Evolutionary conservation across 2,329 filamentous ascomycete species (phyloP).

Genomic region (Gliomastix tumulicola): DNA sequence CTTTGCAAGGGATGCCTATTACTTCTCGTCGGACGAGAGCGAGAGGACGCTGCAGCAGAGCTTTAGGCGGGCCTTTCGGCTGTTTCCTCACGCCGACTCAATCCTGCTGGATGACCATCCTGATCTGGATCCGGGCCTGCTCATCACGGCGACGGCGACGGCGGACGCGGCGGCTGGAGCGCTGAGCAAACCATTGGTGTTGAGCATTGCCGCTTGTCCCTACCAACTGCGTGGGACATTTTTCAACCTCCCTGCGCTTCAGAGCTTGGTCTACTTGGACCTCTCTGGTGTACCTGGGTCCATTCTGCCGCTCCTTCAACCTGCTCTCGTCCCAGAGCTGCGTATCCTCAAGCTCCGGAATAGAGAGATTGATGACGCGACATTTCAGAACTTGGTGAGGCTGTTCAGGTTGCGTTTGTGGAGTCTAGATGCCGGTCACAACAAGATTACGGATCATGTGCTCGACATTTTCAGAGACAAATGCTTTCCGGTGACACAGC

Average conservation of each 20-base stretch:
- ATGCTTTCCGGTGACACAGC: slow-evolving; percentile 21
- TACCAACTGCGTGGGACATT: slow-evolving; percentile 30
- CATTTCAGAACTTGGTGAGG: slow-evolving; percentile 16
- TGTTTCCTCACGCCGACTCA: slow-evolving; percentile 36
- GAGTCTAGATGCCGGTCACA: slow-evolving; percentile 49
- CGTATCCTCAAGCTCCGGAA: slow-evolving; percentile 43
- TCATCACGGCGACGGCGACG: slow-evolving; percentile 13
- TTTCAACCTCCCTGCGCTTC: slow-evolving; percentile 27
- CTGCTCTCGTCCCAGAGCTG: slow-evolving; percentile 33
- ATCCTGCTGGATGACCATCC: slow-evolving; percentile 40
- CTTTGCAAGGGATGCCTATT: slow-evolving; percentile 29
- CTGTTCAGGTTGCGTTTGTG: slow-evolving; percentile 37
- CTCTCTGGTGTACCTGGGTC: slow-evolving; percentile 42
- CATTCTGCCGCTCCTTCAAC: slow-evolving; percentile 24
- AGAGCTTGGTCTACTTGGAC: slow-evolving; percentile 43
- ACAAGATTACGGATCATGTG: slow-evolving; percentile 40
- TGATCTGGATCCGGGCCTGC: slow-evolving; percentile 32
- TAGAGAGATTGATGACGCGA: slow-evolving; percentile 36
- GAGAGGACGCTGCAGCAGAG: slow-evolving; percentile 24
- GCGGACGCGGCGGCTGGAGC: background rate
- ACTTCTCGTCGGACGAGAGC: slow-evolving; percentile 31
- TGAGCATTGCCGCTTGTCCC: slow-evolving; percentile 37
- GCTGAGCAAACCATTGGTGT: slow-evolving; percentile 15
- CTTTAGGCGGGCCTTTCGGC: slow-evolving; percentile 25
- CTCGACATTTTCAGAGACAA: slow-evolving; percentile 20